Evolutionary conservation across 306 rosid genomes (phyloP).

Genomic region (Luffa aegyptiaca): DNA sequence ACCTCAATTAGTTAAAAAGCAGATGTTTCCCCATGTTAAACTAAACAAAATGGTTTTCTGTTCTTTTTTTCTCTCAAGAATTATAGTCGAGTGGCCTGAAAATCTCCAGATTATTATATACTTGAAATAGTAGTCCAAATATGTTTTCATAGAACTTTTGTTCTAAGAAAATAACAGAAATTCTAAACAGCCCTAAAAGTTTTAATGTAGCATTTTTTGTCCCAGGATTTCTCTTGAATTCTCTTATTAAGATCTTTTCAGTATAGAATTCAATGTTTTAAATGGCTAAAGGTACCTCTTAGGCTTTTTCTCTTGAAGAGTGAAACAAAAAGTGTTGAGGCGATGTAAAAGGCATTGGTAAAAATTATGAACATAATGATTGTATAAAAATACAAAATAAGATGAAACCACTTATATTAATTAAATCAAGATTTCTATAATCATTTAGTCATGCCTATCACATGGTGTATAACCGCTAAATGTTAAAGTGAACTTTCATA

Average conservation of each 20-base stretch:
- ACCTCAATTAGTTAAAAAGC: too few relatives aligned
- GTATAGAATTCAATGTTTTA: not conserved
- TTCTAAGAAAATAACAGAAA: not conserved
- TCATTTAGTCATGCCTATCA: not conserved
- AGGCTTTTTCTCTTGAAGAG: not conserved
- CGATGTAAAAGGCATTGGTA: not conserved
- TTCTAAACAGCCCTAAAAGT: not conserved
- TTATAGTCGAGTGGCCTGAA: not conserved
- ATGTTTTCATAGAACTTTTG: not conserved
- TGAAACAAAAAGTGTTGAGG: not conserved
- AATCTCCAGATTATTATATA: not conserved
- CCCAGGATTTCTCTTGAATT: not conserved
- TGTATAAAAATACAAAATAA: not conserved
- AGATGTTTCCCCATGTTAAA: too few relatives aligned
- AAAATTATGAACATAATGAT: not conserved
- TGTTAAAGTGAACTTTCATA: not conserved
- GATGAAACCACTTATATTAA: not conserved
- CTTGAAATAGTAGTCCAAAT: not conserved
- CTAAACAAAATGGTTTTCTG: not conserved
- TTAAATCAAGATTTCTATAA: not conserved
- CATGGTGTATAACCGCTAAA: not conserved
- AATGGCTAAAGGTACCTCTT: not conserved
- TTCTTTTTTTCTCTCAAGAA: not conserved
- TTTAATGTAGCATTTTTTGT: not conserved
- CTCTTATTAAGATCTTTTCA: not conserved